These are phyloP conservation scores for Tetracladium setigerum DNA, from an alignment of 495 filamentous ascomycete genomes.

Conservation along the genomic window DNA sequence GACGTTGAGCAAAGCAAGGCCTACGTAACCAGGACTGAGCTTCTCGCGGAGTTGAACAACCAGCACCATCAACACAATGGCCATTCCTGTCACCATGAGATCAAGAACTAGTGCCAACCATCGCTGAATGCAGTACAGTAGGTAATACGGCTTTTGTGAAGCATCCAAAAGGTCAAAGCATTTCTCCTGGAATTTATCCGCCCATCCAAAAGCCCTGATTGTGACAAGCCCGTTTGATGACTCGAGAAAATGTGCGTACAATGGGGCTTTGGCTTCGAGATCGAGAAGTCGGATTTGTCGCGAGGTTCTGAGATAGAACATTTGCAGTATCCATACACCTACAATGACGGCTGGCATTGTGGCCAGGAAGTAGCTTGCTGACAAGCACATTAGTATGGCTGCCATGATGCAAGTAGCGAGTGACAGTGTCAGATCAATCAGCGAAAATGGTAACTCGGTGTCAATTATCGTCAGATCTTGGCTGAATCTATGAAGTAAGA, in stretches of 20 bases:
- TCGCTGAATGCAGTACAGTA: slow-evolving; percentile 37
- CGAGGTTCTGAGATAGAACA: slow-evolving; percentile 56
- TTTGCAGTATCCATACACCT: slow-evolving; percentile 35
- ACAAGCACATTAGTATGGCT: no score
- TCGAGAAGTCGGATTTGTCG: slow-evolving; percentile 57
- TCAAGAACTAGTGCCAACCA: slow-evolving; percentile 32
- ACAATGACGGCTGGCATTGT: slow-evolving; percentile 45
- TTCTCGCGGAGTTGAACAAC: slow-evolving; percentile 16
- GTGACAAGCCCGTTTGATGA: slow-evolving; percentile 32
- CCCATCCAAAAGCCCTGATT: slow-evolving; percentile 41
- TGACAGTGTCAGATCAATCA: neutral
- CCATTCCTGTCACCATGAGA: slow-evolving; percentile 42
- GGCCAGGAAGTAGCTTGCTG: neutral
- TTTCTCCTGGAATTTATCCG: slow-evolving; percentile 11
- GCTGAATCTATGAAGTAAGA: slow-evolving; percentile 18
- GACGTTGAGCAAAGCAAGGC: slow-evolving; percentile 35
- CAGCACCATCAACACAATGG: slow-evolving; percentile 14
- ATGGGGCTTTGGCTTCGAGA: slow-evolving; percentile 48
- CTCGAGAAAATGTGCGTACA: slow-evolving; percentile 54
- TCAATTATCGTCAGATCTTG: slow-evolving; percentile 28
- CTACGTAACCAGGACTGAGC: slow-evolving; percentile 37
- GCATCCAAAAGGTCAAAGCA: slow-evolving; percentile 40
- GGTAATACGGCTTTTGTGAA: slow-evolving; percentile 51
- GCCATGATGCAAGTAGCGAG: no score
- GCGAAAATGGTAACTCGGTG: slow-evolving; percentile 9